Base-by-base conservation (phyloP, 2,329 filamentous ascomycete species). In the Keithomyces neogunnii region DNA sequence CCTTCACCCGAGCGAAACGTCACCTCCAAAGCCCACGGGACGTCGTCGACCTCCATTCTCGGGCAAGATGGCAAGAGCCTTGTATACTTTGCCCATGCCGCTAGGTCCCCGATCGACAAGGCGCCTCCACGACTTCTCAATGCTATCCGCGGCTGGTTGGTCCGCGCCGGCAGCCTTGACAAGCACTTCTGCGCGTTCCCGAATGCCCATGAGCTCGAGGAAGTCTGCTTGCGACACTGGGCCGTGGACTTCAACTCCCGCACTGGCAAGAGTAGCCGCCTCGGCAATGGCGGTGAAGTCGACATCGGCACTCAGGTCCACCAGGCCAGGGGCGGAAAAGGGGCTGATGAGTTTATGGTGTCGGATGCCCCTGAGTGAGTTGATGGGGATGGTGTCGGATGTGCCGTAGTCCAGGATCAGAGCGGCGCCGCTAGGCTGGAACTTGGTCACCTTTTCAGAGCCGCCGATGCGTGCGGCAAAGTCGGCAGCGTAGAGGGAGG, bases 381-480 rank as follows among this genome's bases (percentile, higher is more conserved):
- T 95, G 54, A 87, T 75, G 3, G 93, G 93, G 47, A 99, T 84
- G 0, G 74, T 87, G 60, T 83, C 76, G 3, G 82, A 69, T 4
- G 92, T 87, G 19, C 93, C 93, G 69, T 99, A 99, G 72, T 99
- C 93, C 45, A 99, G 82, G 59, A 99, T 89, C n/a, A 99, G 76
- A 1, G 92, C 93, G 7, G 91, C 93, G 47, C 93, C 93, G 1
- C 84, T 85, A 1, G 91, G 83, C 1, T 64, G 65, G 0, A 73
- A 59, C 63, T 89, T 91, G 1, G 75, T 71, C 5, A 74, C 58
- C 39, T 73, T 59, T 1, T 69, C 52, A 0, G 79, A 74, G 48
- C 89, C 89, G 49, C 92, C 92, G 61, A 99, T 95, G 50, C 89
- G 84, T 10, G 78, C 70, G 5, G 93, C 89, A 65, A 99, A 89